Base-by-base conservation (phyloP, 2,329 filamentous ascomycete genomes). In the Epichloe gansuensis region DNA sequence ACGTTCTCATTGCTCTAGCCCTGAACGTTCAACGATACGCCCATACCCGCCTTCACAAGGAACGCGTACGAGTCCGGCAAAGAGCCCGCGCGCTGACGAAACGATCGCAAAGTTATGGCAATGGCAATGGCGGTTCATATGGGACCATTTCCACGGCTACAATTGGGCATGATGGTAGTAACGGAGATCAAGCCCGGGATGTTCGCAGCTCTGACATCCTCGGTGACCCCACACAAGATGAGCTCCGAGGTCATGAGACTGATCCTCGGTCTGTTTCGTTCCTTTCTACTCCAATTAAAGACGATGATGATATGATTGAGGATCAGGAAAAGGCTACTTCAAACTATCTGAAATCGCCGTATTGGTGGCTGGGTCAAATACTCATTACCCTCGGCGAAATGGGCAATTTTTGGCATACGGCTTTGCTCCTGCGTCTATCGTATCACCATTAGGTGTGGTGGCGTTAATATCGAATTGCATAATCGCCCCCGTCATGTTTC, bases 1-100 rank as follows among this genome's bases (percentile, higher is more conserved):
- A 98, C 63, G 75, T 96, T 37, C 78, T 98, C 51, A 97, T 98
- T 59, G 95, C 91, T 1, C 83, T 98, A 57, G 93, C 93, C 12
- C 80, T 98, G 56, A 98, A 98, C 65, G 91, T 94, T 48, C 93
- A 98, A 69, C 83, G 93, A 58, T 97, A 97, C 66, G 91, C 93
- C 37, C 93, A 98, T 65, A 88, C 93, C 53, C 81, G 85, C 53
- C 77, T 98, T 56, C 82, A 88, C 56, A 78, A 83, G 60, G 83
- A 91, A 65, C 81, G 78, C 59, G 75, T 78, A 46, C 76, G 79
- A 56, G 72, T 76, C 46, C 76, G 78, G 50, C 73, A 76, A 55
- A 75, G 74, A 46, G 75, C 77, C 9, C 77, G 72, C 57, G 72
- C 76, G 49, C 74, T 76, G n/a, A 62, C 76, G 60, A 78, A 75